Conservation (phyloP, 805 yeast genomes). For the Wickerhamiella lipophila region DNA sequence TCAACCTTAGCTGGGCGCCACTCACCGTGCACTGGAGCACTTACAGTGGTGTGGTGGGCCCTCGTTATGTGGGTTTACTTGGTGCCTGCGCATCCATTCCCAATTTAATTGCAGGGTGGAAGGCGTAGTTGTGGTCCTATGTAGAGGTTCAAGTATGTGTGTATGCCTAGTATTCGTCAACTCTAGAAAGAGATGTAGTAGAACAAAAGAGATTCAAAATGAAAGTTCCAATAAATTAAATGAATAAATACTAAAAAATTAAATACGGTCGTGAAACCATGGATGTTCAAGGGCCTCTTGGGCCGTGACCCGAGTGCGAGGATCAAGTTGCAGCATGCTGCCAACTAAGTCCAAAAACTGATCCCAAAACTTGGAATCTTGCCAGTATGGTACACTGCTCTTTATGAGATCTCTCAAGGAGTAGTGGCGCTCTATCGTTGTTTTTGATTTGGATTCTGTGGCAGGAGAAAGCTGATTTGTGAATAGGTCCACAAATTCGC, state of each 20-base stretch:
- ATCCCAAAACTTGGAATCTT: slow-evolving; percentile 67
- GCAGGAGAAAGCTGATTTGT: slow-evolving; percentile 14
- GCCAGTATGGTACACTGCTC: slow-evolving; percentile 13
- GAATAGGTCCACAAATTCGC: slow-evolving; percentile 12
- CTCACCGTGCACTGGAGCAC: slow-evolving; percentile 34
- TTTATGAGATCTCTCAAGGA: slow-evolving; percentile 16
- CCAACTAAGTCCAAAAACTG: slow-evolving; percentile 58
- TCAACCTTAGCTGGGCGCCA: slow-evolving; percentile 33
- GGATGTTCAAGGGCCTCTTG: slow-evolving; percentile 66
- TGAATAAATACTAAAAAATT: background rate
- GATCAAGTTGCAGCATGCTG: slow-evolving; percentile 57
- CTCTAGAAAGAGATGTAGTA: too few species aligned
- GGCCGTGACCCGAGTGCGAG: slow-evolving; percentile 59
- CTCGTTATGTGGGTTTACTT: slow-evolving; percentile 29
- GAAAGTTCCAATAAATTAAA: background rate
- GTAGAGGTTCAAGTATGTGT: background rate
- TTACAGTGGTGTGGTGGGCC: slow-evolving; percentile 26
- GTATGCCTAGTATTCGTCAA: too few species aligned
- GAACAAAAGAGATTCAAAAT: background rate
- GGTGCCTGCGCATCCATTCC: slow-evolving; percentile 29
- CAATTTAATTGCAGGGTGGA: background rate
- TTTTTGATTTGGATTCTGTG: slow-evolving; percentile 12
- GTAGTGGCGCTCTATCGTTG: slow-evolving; percentile 15
- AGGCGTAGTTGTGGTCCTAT: background rate
- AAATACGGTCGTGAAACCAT: slow-evolving; percentile 33